A percentile compares a stretch with the other conserved stretches of the same genome.
These are phyloP conservation scores for Cyclocybe aegerita DNA, from an alignment of 768 basidiomycete species.

Conservation along the genomic window DNA sequence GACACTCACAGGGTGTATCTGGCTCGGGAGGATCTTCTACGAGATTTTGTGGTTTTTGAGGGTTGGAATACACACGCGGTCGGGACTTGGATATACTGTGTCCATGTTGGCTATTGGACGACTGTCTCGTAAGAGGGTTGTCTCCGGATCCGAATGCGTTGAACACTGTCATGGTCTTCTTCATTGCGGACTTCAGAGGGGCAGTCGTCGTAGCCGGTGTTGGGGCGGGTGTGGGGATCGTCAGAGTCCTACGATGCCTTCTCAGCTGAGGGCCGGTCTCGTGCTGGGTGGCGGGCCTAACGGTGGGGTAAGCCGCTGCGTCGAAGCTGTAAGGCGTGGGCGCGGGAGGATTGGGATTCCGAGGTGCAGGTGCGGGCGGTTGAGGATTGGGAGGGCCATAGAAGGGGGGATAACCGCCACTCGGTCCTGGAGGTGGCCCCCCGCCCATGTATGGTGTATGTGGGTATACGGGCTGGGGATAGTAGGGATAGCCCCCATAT, in stretches of 20 bases:
- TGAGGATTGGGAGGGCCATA: slow-evolving; percentile 28
- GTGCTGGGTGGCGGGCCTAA: slow-evolving; percentile 4
- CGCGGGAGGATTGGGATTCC: slow-evolving; percentile 17
- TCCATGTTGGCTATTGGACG: slow-evolving; percentile 26
- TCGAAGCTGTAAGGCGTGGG: slow-evolving; percentile 27
- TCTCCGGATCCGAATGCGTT: slow-evolving; percentile 14
- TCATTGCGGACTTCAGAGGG: slow-evolving; percentile 59
- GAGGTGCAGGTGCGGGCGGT: slow-evolving; percentile 20
- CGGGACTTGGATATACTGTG: slow-evolving; percentile 10
- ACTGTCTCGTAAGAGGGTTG: slow-evolving; percentile 32
- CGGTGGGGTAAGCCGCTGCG: slow-evolving; percentile 25
- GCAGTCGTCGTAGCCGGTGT: slow-evolving; percentile 14
- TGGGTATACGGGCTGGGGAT: slow-evolving; percentile 43
- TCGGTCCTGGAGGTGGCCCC: slow-evolving; percentile 16
- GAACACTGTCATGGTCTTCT: slow-evolving; percentile 36
- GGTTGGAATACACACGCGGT: slow-evolving; percentile 28
- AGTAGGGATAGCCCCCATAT: slow-evolving; percentile 43
- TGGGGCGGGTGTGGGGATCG: slow-evolving; percentile 9
- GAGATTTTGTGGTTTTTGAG: slow-evolving; percentile 16
- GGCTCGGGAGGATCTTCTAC: slow-evolving; percentile 14
- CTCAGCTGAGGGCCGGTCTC: slow-evolving; percentile 15
- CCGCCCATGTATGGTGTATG: slow-evolving; percentile 35
- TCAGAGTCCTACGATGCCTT: slow-evolving; percentile 35
- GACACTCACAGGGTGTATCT: slow-evolving; percentile 12
- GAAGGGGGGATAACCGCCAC: slow-evolving; percentile 38